Conservation (phyloP, 83 land plant species). For the Picea abies region DNA sequence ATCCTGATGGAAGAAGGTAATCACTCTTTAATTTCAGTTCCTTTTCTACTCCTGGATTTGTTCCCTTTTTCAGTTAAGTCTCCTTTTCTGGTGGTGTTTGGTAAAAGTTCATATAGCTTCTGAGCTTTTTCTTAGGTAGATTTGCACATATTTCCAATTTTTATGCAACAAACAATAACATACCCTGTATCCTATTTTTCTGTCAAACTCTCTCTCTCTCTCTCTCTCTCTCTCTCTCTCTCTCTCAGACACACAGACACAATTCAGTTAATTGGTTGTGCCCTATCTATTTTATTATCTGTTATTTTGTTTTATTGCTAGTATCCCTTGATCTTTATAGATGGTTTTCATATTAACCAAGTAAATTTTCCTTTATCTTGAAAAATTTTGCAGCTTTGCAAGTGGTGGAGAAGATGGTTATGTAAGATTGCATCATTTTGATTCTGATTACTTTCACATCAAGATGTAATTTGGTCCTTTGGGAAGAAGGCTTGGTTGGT, state of each 20-base stretch:
- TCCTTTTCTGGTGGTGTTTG: not conserved
- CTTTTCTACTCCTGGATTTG: not conserved
- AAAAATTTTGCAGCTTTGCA: slow-evolving; percentile 58
- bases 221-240: no score
- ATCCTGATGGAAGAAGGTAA: slow-evolving; percentile 98
- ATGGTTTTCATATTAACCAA: no score
- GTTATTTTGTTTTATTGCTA: not conserved
- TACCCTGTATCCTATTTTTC: no score
- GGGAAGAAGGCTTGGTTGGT: no score
- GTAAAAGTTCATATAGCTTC: not conserved
- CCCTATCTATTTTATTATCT: slow-evolving; percentile 1
- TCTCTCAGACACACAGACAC: no score
- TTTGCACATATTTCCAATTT: no score
- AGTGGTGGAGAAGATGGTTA: slow-evolving; percentile 99
- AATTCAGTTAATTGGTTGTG: no score
- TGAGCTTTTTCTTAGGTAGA: not conserved
- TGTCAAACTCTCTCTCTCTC: no score
- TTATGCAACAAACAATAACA: no score
- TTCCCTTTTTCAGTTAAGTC: no score
- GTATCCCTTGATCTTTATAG: not conserved
- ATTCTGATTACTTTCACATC: slow-evolving; percentile 85
- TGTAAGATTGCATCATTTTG: slow-evolving; percentile 90
- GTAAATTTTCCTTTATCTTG: not conserved
- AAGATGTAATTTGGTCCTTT: slow-evolving; percentile 42
- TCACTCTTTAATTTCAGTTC: not conserved